Conservation (phyloP, 2,329 filamentous ascomycete species). For the Fusarium palustre region DNA sequence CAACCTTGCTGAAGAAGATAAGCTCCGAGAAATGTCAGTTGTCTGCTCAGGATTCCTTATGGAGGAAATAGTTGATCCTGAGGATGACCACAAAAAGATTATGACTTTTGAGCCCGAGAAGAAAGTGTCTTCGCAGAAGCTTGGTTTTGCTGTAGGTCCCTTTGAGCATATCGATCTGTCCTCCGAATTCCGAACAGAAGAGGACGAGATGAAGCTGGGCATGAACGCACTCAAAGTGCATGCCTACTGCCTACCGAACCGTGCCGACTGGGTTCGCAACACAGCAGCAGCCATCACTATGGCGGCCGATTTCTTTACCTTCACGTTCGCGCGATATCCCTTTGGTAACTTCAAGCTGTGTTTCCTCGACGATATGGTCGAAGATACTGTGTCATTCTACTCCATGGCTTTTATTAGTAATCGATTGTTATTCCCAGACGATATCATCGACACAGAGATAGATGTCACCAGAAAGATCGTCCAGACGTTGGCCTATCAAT, state of each 20-base stretch:
- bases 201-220: conserved; percentile 91
- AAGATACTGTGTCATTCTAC: conserved; percentile 80
- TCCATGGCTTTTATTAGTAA: conserved; percentile 90
- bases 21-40: conserved; percentile 87
- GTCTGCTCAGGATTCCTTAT: conserved; percentile 90
- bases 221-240: conserved; percentile 89
- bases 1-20: conserved; percentile 79
- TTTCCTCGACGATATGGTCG: conserved; percentile 89
- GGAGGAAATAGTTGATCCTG: conserved; percentile 82
- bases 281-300: conserved; percentile 86
- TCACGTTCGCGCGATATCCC: conserved; percentile 89
- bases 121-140: conserved; percentile 84
- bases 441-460: conserved; percentile 86
- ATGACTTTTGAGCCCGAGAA: conserved; percentile 84
- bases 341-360: conserved; percentile 93
- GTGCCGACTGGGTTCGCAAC: conserved; percentile 84
- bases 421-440: conserved; percentile 83
- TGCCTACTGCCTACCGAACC: conserved; percentile 89
- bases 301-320: conserved; percentile 90
- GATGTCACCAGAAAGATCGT: conserved; percentile 84
- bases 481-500: conserved; percentile 88
- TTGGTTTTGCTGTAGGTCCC: conserved; percentile 93
- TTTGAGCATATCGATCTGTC: conserved; percentile 92
- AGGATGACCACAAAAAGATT: conserved; percentile 85
- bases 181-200: conserved; percentile 87